These are phyloP conservation scores for Pseudodiploospora longispora DNA, from an alignment of 2,329 filamentous ascomycete species.

Conservation along the genomic window DNA sequence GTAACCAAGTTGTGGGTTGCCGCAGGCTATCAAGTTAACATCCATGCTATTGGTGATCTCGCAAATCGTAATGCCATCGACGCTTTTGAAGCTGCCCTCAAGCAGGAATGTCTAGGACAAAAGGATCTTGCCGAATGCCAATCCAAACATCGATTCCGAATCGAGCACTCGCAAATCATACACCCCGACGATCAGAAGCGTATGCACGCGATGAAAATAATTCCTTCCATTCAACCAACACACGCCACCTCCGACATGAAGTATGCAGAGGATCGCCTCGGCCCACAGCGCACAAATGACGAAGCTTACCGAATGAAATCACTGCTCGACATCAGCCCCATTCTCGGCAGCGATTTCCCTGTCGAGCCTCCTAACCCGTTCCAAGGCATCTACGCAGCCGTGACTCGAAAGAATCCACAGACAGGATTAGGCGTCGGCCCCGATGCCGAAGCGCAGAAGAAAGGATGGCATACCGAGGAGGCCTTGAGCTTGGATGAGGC, in stretches of 20 bases:
- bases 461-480: slow-evolving; percentile 54
- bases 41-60: slow-evolving; percentile 64
- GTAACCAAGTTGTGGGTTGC: slow-evolving; percentile 51
- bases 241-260: slow-evolving; percentile 66
- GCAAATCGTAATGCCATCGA: slow-evolving; percentile 59
- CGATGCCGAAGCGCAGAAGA: slow-evolving; percentile 35
- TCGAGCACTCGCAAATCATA: slow-evolving; percentile 66
- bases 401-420: slow-evolving; percentile 51
- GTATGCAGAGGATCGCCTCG: slow-evolving; percentile 55
- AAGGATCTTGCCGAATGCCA: slow-evolving; percentile 41
- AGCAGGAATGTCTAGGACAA: slow-evolving; percentile 39
- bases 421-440: slow-evolving; percentile 43
- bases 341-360: slow-evolving; percentile 64
- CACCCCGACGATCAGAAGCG: slow-evolving; percentile 55
- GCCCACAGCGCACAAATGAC: slow-evolving; percentile 39
- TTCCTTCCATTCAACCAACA: slow-evolving; percentile 63
- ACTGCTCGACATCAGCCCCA: slow-evolving; percentile 42
- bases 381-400: slow-evolving; percentile 60
- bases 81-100: slow-evolving; percentile 50
- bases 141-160: slow-evolving; percentile 49
- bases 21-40: slow-evolving; percentile 59
- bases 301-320: slow-evolving; percentile 62
- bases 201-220: slow-evolving; percentile 50
- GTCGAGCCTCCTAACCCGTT: slow-evolving; percentile 63
- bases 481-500: slow-evolving; percentile 51